Conservation (phyloP, 163 green algal species). For the Chloromonas sp. region DNA sequence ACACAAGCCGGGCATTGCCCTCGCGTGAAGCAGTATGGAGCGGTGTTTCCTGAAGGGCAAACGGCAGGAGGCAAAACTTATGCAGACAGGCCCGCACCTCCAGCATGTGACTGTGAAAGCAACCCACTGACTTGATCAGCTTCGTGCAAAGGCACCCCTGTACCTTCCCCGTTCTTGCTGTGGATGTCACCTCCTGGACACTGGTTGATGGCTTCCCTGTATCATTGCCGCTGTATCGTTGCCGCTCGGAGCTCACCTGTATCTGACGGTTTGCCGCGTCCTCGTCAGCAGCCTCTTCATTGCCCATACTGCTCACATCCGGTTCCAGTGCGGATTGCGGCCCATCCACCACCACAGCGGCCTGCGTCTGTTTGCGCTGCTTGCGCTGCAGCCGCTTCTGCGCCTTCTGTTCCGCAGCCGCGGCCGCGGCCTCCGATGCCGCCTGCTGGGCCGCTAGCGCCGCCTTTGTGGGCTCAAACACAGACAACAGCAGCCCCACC, state of each 20-base stretch:
- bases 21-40: conserved; percentile 45
- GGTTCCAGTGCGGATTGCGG: too few relatives aligned
- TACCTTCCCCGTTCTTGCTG: neutral
- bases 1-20: conserved; percentile 49
- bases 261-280: too few relatives aligned
- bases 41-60: conserved; percentile 18
- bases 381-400: neutral
- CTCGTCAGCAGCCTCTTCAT: too few relatives aligned
- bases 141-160: neutral
- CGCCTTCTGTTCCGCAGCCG: conserved; percentile 8
- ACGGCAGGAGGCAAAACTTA: neutral
- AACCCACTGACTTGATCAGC: neutral
- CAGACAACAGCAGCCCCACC: conserved; percentile 48
- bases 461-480: conserved; percentile 40
- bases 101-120: too few relatives aligned
- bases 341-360: neutral
- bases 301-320: too few relatives aligned
- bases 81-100: neutral
- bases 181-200: neutral
- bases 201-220: neutral
- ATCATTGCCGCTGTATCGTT: neutral
- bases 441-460: conserved; percentile 16
- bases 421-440: conserved; percentile 3
- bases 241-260: neutral
- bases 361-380: conserved; percentile 16